phyloP scores from a whole-genome alignment of 2,329 filamentous ascomycete genomes.

The Calonectria hongkongensis region DNA sequence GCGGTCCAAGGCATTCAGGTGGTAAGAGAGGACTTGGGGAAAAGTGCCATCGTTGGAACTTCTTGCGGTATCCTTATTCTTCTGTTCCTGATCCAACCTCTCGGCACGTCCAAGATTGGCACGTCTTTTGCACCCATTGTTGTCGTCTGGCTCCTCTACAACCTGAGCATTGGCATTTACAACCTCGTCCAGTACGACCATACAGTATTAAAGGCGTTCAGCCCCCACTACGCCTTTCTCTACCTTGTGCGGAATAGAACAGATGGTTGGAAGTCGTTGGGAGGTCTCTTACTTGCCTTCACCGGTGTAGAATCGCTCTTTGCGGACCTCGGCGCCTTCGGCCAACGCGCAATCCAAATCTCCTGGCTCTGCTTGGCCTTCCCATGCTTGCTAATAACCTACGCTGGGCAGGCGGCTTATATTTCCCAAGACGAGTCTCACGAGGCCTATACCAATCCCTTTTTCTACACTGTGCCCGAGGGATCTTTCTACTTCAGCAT shows the following conservation, averaged over 20 bases:
- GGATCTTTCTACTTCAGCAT: slow-evolving; percentile 81
- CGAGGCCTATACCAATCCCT: slow-evolving; percentile 75
- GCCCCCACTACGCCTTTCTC: slow-evolving; percentile 74
- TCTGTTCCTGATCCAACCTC: slow-evolving; percentile 78
- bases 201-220: slow-evolving; percentile 74
- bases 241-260: slow-evolving; percentile 77
- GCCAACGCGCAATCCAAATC: slow-evolving; percentile 80
- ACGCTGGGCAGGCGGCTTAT: slow-evolving; percentile 84
- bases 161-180: slow-evolving; percentile 78
- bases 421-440: slow-evolving; percentile 75
- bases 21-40: slow-evolving; percentile 73
- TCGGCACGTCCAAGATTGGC: slow-evolving; percentile 78
- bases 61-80: slow-evolving; percentile 79
- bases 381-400: slow-evolving; percentile 79
- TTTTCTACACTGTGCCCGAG: slow-evolving; percentile 81
- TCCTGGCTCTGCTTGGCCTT: slow-evolving; percentile 82
- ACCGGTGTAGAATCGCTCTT: slow-evolving; percentile 88
- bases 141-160: slow-evolving; percentile 80
- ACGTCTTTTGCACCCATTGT: slow-evolving; percentile 79
- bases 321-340: slow-evolving; percentile 86
- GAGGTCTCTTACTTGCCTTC: slow-evolving; percentile 84
- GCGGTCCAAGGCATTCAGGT: slow-evolving; percentile 80
- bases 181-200: slow-evolving; percentile 72
- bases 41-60: slow-evolving; percentile 76
- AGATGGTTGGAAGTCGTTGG: slow-evolving; percentile 78